These are phyloP conservation scores for Pythium oligandrum DNA, from an alignment of 352 stramenopile genomes.

Conservation along the genomic window DNA sequence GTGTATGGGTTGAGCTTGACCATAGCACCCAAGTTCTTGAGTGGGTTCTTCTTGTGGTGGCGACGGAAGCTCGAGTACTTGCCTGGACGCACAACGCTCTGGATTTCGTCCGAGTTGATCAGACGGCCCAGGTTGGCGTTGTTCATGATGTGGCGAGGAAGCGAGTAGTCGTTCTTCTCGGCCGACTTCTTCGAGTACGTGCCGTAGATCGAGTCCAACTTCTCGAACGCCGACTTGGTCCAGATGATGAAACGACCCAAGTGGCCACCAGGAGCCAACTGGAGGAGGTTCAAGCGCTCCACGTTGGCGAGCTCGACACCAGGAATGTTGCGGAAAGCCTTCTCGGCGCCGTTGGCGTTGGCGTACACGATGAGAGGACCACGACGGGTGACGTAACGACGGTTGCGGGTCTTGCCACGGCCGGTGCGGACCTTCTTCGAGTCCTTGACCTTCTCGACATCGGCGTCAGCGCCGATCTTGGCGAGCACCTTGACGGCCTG, in stretches of 20 bases:
- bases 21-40: conserved; percentile 94
- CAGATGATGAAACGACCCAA: conserved; percentile 99
- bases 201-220: conserved; percentile 96
- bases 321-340: conserved; percentile 97
- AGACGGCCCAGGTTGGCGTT: conserved; percentile 98
- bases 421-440: conserved; percentile 97
- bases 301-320: conserved; percentile 97
- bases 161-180: conserved; percentile 90
- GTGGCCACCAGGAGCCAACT: conserved; percentile 97
- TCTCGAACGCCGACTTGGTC: conserved; percentile 97
- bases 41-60: conserved; percentile 97
- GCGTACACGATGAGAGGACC: conserved; percentile 97
- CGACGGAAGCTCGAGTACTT: conserved; percentile 89
- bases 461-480: conserved; percentile 91
- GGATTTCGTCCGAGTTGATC: conserved; percentile 99
- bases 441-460: conserved; percentile 97
- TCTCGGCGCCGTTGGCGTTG: conserved; percentile 91
- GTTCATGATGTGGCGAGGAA: conserved; percentile 94
- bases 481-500: conserved; percentile 94
- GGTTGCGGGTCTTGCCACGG: conserved; percentile 99
- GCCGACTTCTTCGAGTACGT: conserved; percentile 88
- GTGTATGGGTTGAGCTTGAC: conserved; percentile 97
- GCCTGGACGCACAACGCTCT: conserved; percentile 94
- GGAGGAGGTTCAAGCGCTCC: conserved; percentile 97
- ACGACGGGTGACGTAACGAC: conserved; percentile 93